phyloP scores from a whole-genome alignment of 2,329 filamentous ascomycete genomes.

The Septoria linicola region DNA sequence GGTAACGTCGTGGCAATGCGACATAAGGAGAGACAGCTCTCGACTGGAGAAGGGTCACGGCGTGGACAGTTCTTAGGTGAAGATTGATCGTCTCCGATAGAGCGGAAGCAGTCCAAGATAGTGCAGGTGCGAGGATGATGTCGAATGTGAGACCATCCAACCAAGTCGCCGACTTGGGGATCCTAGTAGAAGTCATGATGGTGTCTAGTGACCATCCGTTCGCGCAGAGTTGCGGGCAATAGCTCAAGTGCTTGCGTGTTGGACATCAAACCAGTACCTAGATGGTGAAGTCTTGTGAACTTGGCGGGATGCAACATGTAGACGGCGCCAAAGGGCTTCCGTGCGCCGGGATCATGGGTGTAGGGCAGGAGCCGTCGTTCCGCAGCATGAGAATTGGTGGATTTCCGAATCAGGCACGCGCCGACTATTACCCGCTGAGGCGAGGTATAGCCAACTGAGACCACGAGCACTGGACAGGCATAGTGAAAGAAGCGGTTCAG shows the following conservation, averaged over 20 bases:
- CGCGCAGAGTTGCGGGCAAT: too few relatives aligned
- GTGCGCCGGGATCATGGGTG: not conserved
- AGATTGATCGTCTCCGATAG: not conserved
- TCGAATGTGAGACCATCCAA: too few relatives aligned
- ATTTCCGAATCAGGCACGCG: too few relatives aligned
- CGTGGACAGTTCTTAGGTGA: not conserved
- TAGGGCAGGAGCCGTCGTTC: not conserved
- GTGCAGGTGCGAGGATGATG: too few relatives aligned
- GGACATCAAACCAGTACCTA: too few relatives aligned
- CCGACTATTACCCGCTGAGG: conserved; percentile 5
- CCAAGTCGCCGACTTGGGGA: too few relatives aligned
- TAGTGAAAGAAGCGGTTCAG: not conserved
- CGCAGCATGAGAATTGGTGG: not conserved
- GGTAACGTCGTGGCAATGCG: not conserved
- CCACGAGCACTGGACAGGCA: not conserved
- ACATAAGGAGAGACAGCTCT: not conserved
- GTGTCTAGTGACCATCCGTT: too few relatives aligned
- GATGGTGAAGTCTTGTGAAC: too few relatives aligned
- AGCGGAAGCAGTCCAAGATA: too few relatives aligned
- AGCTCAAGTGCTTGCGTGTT: too few relatives aligned
- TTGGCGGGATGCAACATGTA: too few relatives aligned
- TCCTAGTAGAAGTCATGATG: not conserved
- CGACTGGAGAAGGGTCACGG: not conserved
- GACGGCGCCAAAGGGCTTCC: not conserved
- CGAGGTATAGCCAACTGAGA: conserved; percentile 1